Conservation (phyloP, 345 rosid genomes). For the Hevea brasiliensis region DNA sequence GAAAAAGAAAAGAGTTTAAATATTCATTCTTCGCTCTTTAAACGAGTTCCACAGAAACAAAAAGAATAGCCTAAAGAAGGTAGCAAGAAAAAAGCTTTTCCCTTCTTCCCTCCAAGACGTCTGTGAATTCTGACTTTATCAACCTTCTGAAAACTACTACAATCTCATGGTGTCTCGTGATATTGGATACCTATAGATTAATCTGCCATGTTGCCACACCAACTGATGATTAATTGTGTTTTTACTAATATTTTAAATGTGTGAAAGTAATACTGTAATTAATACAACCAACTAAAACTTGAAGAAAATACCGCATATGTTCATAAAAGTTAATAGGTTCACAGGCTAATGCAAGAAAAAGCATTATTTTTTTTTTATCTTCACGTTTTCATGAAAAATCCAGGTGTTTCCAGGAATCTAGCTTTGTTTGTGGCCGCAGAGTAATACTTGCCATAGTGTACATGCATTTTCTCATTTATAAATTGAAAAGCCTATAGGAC, state of each 20-base stretch:
- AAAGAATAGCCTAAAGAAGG: background rate
- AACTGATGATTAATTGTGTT: too few species aligned
- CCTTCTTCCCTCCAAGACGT: background rate
- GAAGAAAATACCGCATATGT: too few species aligned
- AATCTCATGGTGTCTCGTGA: conserved; percentile 2
- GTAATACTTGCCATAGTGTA: background rate
- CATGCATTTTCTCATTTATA: background rate
- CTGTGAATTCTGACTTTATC: background rate
- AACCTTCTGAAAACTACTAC: background rate
- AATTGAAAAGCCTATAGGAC: background rate
- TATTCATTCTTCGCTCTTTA: background rate
- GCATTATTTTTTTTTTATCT: background rate
- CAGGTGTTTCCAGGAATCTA: conserved; percentile 7
- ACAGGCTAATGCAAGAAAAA: background rate
- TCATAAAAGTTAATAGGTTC: background rate
- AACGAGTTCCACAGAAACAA: conserved; percentile 4
- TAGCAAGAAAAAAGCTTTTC: background rate
- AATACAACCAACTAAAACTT: too few species aligned
- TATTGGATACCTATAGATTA: background rate
- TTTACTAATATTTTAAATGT: too few species aligned
- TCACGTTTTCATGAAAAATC: conserved; percentile 17
- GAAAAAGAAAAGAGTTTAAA: too few species aligned
- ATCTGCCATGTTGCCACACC: background rate
- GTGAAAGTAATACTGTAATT: too few species aligned
- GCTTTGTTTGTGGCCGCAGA: background rate